Base-by-base conservation (phyloP, 2,329 filamentous ascomycete genomes). In the Gliomastix tumulicola region DNA sequence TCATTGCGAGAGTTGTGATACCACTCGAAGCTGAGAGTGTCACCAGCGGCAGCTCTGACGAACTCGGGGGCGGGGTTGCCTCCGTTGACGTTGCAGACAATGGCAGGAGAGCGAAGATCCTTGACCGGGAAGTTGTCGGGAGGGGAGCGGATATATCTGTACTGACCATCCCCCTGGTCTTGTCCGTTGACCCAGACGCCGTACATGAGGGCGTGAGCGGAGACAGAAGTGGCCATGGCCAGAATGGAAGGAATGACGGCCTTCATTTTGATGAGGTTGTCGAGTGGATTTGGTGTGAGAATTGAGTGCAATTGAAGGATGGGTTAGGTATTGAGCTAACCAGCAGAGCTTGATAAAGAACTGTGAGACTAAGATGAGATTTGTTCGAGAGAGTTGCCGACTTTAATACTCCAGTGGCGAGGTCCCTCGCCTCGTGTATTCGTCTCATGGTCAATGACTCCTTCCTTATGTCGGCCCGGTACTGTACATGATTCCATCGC, bases 1-100 rank as follows among this genome's bases (percentile, higher is more conserved):
- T 74, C 68, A 41, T 48, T 47, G 31, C 67, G 62, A 47, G 27
- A 60, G 53, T 74, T 48, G 57, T 74, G 70, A 54, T 65, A 65
- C 69, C 68, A 74, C 52, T 73, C 64, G 47, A 68, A 60, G 41
- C 47, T 54, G 39, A 74, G 45, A 47, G 62, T 61, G 46, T 70
- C 66, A 41, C 71, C 71, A 13, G 65, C 65, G 6, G 62, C 54
- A n/a, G 65, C 63, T 21, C 53, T 47, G 44, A 64, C 58, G 44
- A 68, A 69, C 32, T 57, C 50, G 23, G 51, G 40, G 11, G 49
- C 61, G 27, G 58, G 48, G 30, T 50, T 59, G 36, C 40, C 54
- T 15, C 57, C 57, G 50, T 63, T 63, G 43, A 65, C 57, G 51
- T 68, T 68, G 57, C 66, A 70, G 42, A 56, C 62, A 23, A 70